Base-by-base conservation (phyloP, 139 green algal species). In the Bryopsis sp. region DNA sequence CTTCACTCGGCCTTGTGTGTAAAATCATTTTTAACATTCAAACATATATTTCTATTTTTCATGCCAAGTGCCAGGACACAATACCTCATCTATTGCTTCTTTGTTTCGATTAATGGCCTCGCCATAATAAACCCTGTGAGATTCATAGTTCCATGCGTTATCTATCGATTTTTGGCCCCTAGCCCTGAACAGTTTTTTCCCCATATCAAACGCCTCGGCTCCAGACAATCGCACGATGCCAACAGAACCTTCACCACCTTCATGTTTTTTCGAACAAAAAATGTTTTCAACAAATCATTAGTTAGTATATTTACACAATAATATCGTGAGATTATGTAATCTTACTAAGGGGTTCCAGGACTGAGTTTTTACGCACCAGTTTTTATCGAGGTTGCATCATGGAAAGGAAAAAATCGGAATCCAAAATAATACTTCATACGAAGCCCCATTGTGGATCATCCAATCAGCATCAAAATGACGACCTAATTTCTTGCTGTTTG, bases 1-100 rank as follows among this genome's bases (percentile, higher is more conserved):
- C 19, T 11, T 19, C 11, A 54, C 43, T 54, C 43, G 11, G 19
- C 11, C 11, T 26, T 54, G 19, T 19, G 15, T 26, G 19, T 54
- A 54, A 26, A 19, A 54, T 19, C 19, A 19, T 19, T 54, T 11
- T 54, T 19, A 11, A 54, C n/a, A 54, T 54, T 11, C 43, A 19
- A 11, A 54, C 43, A 11, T 26, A 11, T 26, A 19, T 54, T 19
- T 54, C 43, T 54, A 54, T 54, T 19, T 54, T 19, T 26, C 19
- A 19, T 46, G 28, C 19, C n/a, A 26, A 67, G 31, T 47, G 8
- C 28, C 33, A 47, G 8, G 28, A 47, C 46, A 57, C 36, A 37
- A 29, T 73, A 76, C 68, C 50, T 74, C 58, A 70, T 74, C 68
- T 6, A 74, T 19, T n/a, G 43, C 19, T 32, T 46, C 19, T 19